These are phyloP conservation scores for Pseudoturritis turrita DNA, from an alignment of 345 rosid species.

Conservation along the genomic window DNA sequence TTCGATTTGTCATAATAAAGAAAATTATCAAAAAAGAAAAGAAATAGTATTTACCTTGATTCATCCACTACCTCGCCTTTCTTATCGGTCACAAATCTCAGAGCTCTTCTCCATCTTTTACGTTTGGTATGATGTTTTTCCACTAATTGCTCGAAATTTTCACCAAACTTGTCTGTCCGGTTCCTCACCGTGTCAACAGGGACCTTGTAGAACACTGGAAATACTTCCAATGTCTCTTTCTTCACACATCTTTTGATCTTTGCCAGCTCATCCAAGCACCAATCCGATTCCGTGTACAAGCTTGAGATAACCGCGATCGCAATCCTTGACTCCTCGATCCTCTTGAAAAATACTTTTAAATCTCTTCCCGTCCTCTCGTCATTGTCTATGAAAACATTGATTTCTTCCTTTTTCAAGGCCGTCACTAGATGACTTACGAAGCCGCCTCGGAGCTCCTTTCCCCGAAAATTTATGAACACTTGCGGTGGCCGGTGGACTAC, in stretches of 20 bases:
- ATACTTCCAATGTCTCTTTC: not conserved
- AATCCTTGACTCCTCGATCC: constrained; percentile 1
- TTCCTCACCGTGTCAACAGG: not conserved
- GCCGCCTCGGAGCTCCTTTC: constrained; percentile 2
- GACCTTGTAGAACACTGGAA: constrained; percentile 14
- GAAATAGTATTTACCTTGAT: too few species aligned
- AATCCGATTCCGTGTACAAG: not conserved
- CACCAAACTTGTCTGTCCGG: not conserved
- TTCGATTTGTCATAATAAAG: too few species aligned
- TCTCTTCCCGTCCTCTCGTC: not conserved
- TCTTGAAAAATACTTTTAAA: not conserved
- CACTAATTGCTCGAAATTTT: not conserved
- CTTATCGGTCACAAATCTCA: not conserved
- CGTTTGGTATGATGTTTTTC: too few species aligned
- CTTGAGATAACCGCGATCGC: constrained; percentile 19
- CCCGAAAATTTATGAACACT: constrained; percentile 30
- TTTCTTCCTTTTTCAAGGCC: not conserved
- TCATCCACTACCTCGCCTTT: not conserved
- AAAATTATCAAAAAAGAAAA: too few species aligned
- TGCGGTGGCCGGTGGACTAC: not conserved
- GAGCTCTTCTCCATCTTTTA: not conserved
- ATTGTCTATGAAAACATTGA: constrained; percentile 16
- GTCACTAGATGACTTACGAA: constrained; percentile 14
- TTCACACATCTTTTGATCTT: not conserved
- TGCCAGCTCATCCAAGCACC: not conserved